These are phyloP conservation scores for Pulveroboletus sp. DNA, from an alignment of 768 basidiomycete species.

Conservation along the genomic window DNA sequence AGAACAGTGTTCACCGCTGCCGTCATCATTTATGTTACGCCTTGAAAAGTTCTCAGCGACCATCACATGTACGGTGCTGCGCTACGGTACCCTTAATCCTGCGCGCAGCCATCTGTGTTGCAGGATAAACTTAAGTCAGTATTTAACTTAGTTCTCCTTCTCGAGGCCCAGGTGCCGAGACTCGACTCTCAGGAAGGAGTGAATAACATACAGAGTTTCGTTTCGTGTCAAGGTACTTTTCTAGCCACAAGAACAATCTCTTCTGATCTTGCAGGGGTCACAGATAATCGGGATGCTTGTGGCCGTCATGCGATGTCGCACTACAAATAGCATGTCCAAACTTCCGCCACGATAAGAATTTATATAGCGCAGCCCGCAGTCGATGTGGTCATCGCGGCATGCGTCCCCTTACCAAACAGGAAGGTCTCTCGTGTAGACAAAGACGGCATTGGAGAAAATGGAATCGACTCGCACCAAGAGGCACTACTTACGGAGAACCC, in stretches of 20 bases:
- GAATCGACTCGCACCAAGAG: constrained; percentile 17
- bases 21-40: too few species aligned
- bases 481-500: constrained; percentile 51
- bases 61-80: too few species aligned
- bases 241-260: not conserved
- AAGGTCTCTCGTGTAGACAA: not conserved
- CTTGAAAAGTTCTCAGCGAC: too few species aligned
- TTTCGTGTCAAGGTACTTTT: not conserved
- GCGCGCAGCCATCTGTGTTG: too few species aligned
- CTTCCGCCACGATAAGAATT: not conserved
- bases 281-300: not conserved
- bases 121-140: too few species aligned
- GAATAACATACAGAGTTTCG: not conserved
- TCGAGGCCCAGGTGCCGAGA: not conserved
- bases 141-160: too few species aligned
- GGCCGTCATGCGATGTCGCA: not conserved
- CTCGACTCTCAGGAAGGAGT: not conserved
- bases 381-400: not conserved
- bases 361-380: not conserved
- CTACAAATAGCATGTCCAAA: not conserved
- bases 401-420: not conserved
- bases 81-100: too few species aligned
- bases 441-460: not conserved
- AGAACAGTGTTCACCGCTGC: too few species aligned
- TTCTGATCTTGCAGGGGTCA: not conserved